Conservation (phyloP, 1,284 basidiomycete genomes). For the Marasmius sp. region DNA sequence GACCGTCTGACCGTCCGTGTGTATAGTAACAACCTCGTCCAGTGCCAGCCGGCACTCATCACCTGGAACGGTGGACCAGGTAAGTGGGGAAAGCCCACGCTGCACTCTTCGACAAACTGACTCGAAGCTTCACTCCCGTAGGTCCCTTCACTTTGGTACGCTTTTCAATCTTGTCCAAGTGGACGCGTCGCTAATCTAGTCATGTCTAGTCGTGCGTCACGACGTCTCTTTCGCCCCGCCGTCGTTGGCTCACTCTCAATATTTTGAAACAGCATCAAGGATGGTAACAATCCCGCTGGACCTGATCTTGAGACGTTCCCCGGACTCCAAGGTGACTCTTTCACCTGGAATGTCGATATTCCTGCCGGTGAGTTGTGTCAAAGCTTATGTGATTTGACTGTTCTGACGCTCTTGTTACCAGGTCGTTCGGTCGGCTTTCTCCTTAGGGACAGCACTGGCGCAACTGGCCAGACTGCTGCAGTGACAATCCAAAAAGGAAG, state of each 20-base stretch:
- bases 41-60: no score
- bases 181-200: background rate
- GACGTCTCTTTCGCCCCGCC: background rate
- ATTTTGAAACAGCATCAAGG: background rate
- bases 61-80: no score
- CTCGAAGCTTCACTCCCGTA: background rate
- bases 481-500: background rate
- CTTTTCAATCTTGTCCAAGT: background rate
- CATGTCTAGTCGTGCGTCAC: background rate
- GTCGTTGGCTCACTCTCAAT: no score
- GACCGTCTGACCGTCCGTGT: no score
- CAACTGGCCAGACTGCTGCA: background rate
- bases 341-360: background rate
- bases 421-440: background rate
- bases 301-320: background rate
- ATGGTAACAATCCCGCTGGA: background rate
- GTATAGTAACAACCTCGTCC: no score
- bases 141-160: background rate
- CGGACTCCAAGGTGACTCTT: background rate
- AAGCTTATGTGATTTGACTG: background rate
- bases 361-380: background rate
- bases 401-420: background rate
- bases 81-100: no score
- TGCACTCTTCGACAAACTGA: background rate
- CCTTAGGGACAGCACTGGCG: background rate